Percentiles rank a stretch among this genome's conserved stretches.
Evolutionary conservation across 148 eudicot genomes (phyloP).

Genomic region (Cornus florida): DNA sequence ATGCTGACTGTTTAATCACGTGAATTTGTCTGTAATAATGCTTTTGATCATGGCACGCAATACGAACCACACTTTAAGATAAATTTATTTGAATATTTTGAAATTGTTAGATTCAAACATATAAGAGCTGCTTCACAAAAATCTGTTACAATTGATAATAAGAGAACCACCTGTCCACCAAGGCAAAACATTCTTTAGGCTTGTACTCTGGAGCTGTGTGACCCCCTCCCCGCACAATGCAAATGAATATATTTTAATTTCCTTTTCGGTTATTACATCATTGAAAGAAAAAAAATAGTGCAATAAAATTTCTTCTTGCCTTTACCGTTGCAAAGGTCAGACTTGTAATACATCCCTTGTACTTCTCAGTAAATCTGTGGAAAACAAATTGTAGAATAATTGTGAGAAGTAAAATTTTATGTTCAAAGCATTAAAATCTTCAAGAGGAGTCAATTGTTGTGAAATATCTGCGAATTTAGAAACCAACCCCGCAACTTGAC

Average conservation of each 20-base stretch:
- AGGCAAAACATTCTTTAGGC: slow-evolving; percentile 26
- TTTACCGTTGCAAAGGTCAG: slow-evolving; percentile 36
- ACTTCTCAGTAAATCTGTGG: not conserved
- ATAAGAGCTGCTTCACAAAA: not conserved
- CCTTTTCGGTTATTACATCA: not conserved
- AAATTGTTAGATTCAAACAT: too few species aligned
- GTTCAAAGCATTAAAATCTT: not conserved
- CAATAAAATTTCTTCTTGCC: not conserved
- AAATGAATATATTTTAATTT: not conserved
- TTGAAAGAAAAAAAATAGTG: not conserved
- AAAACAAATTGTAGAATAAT: not conserved
- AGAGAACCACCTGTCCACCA: slow-evolving; percentile 37
- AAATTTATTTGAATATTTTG: too few species aligned
- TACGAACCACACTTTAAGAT: too few species aligned
- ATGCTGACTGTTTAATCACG: too few species aligned
- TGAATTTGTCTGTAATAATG: too few species aligned
- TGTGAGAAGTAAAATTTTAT: slow-evolving; percentile 10
- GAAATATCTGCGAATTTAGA: not conserved
- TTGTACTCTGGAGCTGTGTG: slow-evolving; percentile 46
- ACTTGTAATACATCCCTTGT: not conserved
- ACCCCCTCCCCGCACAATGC: slow-evolving; percentile 38
- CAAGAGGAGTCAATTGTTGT: too few species aligned
- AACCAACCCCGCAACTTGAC: slow-evolving; percentile 37
- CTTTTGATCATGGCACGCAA: too few species aligned
- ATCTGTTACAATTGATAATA: not conserved